Evolutionary conservation across 371 early-diverging fungal species (phyloP).

Genomic region (Dichotomocladium elegans): DNA sequence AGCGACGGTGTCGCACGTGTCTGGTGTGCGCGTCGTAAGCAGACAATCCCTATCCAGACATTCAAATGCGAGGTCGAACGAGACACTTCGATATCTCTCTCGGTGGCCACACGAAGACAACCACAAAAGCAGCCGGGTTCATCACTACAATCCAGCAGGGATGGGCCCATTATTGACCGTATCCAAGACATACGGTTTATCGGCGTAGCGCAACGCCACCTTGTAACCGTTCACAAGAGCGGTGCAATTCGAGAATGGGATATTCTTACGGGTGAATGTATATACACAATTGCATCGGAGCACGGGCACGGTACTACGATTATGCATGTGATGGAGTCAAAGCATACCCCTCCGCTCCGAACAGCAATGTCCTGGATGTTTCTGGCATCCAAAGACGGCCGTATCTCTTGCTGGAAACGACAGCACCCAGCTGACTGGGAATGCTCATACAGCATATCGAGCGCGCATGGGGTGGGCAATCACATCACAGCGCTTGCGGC

Average conservation of each 20-base stretch:
- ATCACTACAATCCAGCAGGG: no score
- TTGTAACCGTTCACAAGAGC: constrained; percentile 31
- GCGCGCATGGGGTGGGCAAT: constrained; percentile 6
- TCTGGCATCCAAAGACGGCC: constrained; percentile 33
- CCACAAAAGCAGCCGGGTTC: background rate
- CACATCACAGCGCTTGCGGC: constrained; percentile 22
- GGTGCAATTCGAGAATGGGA: constrained; percentile 36
- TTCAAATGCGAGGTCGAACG: no score
- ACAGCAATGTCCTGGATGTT: constrained; percentile 24
- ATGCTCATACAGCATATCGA: constrained; percentile 20
- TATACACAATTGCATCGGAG: constrained; percentile 18
- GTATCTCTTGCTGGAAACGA: constrained; percentile 31
- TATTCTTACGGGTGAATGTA: constrained; percentile 27
- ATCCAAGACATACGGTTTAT: constrained; percentile 18
- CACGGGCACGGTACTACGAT: constrained; percentile 20
- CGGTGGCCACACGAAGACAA: no score
- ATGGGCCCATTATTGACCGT: constrained; percentile 5
- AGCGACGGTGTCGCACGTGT: constrained; percentile 28
- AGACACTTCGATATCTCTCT: no score
- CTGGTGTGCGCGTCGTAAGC: no score
- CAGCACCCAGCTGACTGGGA: constrained; percentile 8
- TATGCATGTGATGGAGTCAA: constrained; percentile 19
- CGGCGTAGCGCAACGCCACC: constrained; percentile 22
- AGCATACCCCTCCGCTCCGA: constrained; percentile 12
- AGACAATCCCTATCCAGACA: no score